Base-by-base conservation (phyloP, 352 stramenopile genomes). In the Pythium rishiriense region DNA sequence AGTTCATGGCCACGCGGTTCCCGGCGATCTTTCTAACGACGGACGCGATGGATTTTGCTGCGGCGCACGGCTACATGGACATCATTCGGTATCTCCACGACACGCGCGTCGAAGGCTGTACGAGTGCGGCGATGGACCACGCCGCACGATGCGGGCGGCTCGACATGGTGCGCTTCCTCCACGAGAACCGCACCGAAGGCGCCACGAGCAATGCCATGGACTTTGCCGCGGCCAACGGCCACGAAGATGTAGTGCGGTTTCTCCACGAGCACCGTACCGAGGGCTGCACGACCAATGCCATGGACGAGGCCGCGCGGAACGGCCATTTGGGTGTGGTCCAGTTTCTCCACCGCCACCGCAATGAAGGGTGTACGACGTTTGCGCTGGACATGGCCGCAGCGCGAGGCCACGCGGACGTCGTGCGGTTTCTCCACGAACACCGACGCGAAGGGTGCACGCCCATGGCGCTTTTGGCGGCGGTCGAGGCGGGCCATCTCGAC, bases 191-290 rank as follows among this genome's bases (percentile, higher is more conserved):
- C 2, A 42, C n/a, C 3, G 74, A 83, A 64, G 74, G 69, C 12
- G 64, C 56, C 42, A 75, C 70, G 19, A 73, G 67, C 56, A 68
- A 72, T 28, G 69, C 72, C 15, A 75, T 83, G 62, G 72, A 83
- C 58, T 53, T 58, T n/a, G 74, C 74, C 4, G 74, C 74, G 4
- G 52, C 54, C 4, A 60, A 64, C 19, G 75, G 75, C 10, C 70
- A 83, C 26, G 37, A 79, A 26, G 41, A 66, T 55, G 59, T 82
- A 24, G 70, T 83, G 3, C 35, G 69, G 42, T 83, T 64, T 54
- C 53, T 68, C 0, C 52, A 63, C 45, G 24, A n/a, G 7, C 33
- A 63, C 22, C 62, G 62, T 10, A 9, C 12, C 8, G 60, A 67
- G 50, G 60, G 60, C 7, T 68, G 61, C 52, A 63, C 61, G 10